These are phyloP conservation scores for Hortiboletus flavorubellus DNA, from an alignment of 768 basidiomycete genomes.

Conservation along the genomic window DNA sequence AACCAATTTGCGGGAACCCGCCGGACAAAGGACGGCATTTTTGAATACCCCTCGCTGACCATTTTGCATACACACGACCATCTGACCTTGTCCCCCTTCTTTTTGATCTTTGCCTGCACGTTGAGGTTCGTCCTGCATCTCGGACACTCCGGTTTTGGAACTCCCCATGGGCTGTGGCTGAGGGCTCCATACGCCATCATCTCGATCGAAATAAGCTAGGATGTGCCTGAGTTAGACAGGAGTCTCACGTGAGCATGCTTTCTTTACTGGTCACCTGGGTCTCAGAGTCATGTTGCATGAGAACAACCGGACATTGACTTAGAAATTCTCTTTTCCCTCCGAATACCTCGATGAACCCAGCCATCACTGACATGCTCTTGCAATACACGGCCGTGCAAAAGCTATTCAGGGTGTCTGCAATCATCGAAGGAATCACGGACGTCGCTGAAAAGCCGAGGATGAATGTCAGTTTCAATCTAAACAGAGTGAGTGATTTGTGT, in stretches of 20 bases:
- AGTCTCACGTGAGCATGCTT: not conserved
- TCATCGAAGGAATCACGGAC: not conserved
- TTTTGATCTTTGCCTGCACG: not conserved
- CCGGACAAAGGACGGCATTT: not conserved
- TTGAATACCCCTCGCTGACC: not conserved
- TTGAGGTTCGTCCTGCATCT: not conserved
- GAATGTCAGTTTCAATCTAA: not conserved
- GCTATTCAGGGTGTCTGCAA: not conserved
- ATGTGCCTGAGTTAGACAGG: no score
- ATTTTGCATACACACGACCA: not conserved
- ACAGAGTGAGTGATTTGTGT: no score
- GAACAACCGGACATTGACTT: not conserved
- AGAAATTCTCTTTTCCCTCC: not conserved
- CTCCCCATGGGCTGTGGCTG: slow-evolving; percentile 1
- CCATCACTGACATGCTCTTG: not conserved
- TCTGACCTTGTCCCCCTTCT: not conserved
- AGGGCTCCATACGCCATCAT: not conserved
- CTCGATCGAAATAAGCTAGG: not conserved
- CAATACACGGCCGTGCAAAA: not conserved
- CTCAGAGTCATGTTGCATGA: not conserved
- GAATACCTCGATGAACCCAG: not conserved
- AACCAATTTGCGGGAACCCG: not conserved
- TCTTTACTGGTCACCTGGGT: not conserved
- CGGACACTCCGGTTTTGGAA: not conserved
- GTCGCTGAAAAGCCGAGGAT: not conserved